Conservation (phyloP, 805 yeast species). For the Priceomyces medius region DNA sequence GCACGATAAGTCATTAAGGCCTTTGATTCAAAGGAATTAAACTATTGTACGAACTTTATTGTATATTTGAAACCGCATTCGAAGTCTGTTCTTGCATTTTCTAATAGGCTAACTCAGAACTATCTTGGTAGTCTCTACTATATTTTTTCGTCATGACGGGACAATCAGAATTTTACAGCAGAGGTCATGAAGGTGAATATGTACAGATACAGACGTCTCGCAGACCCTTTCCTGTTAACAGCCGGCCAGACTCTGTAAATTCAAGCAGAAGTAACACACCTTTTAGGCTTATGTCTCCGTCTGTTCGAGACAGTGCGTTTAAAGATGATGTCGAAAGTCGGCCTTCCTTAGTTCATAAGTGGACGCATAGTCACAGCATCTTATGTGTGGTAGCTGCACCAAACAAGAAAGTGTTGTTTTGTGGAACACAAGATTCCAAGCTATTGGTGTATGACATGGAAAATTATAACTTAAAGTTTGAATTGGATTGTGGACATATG, state of each 20-base stretch:
- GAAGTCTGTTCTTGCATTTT: too few relatives aligned
- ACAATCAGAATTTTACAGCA: slow-evolving; percentile 1
- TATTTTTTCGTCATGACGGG: slow-evolving; percentile 1
- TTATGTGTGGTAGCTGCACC: slow-evolving; percentile 70
- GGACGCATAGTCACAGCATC: slow-evolving; percentile 74
- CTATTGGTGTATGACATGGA: slow-evolving; percentile 68
- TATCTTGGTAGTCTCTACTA: too few relatives aligned
- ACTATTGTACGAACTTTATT: too few relatives aligned
- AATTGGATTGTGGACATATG: slow-evolving; percentile 35
- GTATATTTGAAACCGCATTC: too few relatives aligned
- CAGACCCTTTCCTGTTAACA: slow-evolving; percentile 26
- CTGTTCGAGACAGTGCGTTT: slow-evolving; percentile 11
- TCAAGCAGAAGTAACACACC: slow-evolving; percentile 19
- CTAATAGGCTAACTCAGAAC: too few relatives aligned
- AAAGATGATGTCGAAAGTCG: slow-evolving; percentile 7
- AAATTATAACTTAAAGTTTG: slow-evolving; percentile 56
- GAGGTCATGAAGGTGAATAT: slow-evolving; percentile 36
- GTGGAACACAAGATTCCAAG: slow-evolving; percentile 88
- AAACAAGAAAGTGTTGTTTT: slow-evolving; percentile 57
- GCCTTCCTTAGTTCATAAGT: slow-evolving; percentile 57
- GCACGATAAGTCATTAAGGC: too few relatives aligned
- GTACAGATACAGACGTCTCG: slow-evolving; percentile 23
- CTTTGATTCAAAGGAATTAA: too few relatives aligned
- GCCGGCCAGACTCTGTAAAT: slow-evolving; percentile 18
- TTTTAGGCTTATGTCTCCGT: slow-evolving; percentile 21